A percentile compares a stretch with the other conserved stretches of the same genome.
These are phyloP conservation scores for Aspergillus affinis DNA, from an alignment of 495 filamentous ascomycete species.

Conservation along the genomic window DNA sequence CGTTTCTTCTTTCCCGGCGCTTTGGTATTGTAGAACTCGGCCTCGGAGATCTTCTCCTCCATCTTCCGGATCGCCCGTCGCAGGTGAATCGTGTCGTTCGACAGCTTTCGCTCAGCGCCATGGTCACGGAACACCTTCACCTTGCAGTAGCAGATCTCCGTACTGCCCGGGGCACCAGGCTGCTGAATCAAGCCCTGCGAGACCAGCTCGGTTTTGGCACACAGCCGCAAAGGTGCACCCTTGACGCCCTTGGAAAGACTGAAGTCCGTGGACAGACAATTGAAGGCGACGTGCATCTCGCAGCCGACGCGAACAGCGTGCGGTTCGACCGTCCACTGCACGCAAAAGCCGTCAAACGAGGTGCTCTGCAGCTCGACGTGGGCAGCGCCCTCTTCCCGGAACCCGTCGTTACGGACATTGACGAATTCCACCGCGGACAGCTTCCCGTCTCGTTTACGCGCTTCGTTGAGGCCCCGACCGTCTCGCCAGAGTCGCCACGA, in stretches of 20 bases:
- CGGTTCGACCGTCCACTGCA: conserved; percentile 65
- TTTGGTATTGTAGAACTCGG: background rate
- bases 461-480: conserved; percentile 77
- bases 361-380: conserved; percentile 61
- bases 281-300: conserved; percentile 77
- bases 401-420: conserved; percentile 42
- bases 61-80: conserved; percentile 84
- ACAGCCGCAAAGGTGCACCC: conserved; percentile 78
- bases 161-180: too few species aligned
- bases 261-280: conserved; percentile 87
- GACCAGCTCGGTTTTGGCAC: conserved; percentile 72
- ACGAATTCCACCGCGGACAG: conserved; percentile 85
- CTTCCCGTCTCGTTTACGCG: conserved; percentile 76
- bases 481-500: conserved; percentile 92
- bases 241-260: conserved; percentile 90
- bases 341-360: conserved; percentile 81
- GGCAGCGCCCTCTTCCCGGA: background rate
- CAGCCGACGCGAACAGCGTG: conserved; percentile 31
- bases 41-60: conserved; percentile 67
- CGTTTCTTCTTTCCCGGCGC: background rate
- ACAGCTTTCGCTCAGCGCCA: conserved; percentile 80
- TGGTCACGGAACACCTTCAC: conserved; percentile 87
- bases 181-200: too few species aligned
- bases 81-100: conserved; percentile 79
- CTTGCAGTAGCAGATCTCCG: conserved; percentile 83